Evolutionary conservation across 306 rosid species (phyloP), one percentile per base, ranked within the genome.

Genomic region (Hippophae rhamnoides): DNA sequence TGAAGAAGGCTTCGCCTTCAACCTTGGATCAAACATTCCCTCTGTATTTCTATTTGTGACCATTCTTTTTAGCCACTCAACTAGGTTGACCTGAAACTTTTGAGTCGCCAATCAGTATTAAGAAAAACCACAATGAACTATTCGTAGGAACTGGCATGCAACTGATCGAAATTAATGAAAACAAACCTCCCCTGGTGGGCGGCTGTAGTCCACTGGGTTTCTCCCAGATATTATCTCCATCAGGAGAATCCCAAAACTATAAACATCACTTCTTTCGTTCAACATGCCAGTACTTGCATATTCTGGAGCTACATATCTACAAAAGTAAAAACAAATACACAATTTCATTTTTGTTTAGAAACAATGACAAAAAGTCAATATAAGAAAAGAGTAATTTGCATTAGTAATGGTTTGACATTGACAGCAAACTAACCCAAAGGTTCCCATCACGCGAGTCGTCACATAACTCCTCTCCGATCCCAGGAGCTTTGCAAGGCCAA

Each of bases 231-330:
- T 78, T 9, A 78, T 75, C 82, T 78, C 84, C 87, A 82, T 78
- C 23, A 78, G 70, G 59, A 82, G 84, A 66, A 82, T 78, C 40
- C 87, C 84, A 7, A 82, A 82, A 52, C 87, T 75, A 69, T 78
- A 82, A 38, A 78, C 81, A 61, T 82, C 87, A 45, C 84, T 82
- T 70, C 83, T 82, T 68, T 82, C 87, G 7, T 78, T 82, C 69
- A 82, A 70, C 87, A 82, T 82, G 52, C 87, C 87, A 49, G 87
- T 78, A 62, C 84, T 82, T 2, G 87, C 87, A 67, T 82, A 82
- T 58, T 82, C 87, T 14, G 87, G 87, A 67, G 87, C 87, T 48
- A 82, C 87, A 68, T 82, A 82, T 54, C 87, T 82, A 71, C 65
- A 65, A 40, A 14, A 54, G 61, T 18, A 66, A 71, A 57, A 57